Base-by-base conservation (phyloP, 1,139 yeast species). In the Yamadazyma oceani region DNA sequence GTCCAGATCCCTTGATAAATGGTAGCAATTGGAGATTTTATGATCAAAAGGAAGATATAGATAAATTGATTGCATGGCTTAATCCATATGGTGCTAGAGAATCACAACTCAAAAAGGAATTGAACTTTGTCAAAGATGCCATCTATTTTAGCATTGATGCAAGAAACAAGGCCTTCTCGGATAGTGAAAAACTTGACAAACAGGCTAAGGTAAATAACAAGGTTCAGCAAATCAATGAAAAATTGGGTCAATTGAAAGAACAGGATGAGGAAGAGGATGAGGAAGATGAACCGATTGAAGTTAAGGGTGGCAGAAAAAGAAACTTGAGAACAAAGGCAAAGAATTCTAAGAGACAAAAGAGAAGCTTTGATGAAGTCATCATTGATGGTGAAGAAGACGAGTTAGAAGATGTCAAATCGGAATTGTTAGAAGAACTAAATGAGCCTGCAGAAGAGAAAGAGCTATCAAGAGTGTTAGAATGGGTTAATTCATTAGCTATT, bases 11-110 rank as follows among this genome's bases (percentile, higher is more conserved):
- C 10, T 55, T 85, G 25, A 49, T 78, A 16, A 62, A 72, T 17
- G 73, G 80, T 5, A 50, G 62, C 7, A 73, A 75, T 32, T 88
- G 96, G 92, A 79, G 88, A 49, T 82, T 59, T 52, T 86, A 75
- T 50, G 96, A 89, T 43, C 64, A 60, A 1, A 72, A 76, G 1
- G 77, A 73, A 9, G 84, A 85, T 38, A 59, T 90, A 25, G 75
- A 73, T 2, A 57, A 55, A n/a, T 58, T 92, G 22, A 46, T 82
- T 6, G 55, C 62, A 10, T 85, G 95, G 88, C 68, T 90, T 38
- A 81, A 84, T 51, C 82, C 79, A 6, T 77, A 82, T 73, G 97
- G 97, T 3, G 67, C 66, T 37, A 69, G 96, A 32, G 98, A 92
- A 55, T 70, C 80, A 8, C 70, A 66, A 28, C 69, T 92, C 32